These are phyloP conservation scores for Pythium grandisporangium DNA, from an alignment of 352 stramenopile genomes.

Conservation along the genomic window DNA sequence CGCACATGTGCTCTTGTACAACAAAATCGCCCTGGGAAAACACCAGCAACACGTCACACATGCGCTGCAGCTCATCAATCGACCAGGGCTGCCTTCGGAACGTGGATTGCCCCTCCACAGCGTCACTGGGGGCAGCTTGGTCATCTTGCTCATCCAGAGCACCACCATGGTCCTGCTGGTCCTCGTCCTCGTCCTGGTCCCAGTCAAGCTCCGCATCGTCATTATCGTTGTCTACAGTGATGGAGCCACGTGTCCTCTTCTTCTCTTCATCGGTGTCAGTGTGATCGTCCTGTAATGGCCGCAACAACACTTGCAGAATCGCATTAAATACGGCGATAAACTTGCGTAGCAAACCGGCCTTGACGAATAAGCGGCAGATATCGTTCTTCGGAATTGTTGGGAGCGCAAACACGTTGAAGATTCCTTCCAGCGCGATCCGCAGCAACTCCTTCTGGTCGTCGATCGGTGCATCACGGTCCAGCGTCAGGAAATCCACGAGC, in stretches of 20 bases:
- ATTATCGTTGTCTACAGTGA: neutral
- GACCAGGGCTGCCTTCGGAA: slow-evolving; percentile 25
- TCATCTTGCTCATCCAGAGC: too few species aligned
- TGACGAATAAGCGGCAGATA: slow-evolving; percentile 92
- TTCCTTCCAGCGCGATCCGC: slow-evolving; percentile 85
- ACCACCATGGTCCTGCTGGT: slow-evolving; percentile 1
- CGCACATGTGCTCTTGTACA: slow-evolving; percentile 91
- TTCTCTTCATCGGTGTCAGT: slow-evolving; percentile 6
- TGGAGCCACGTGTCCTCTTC: too few species aligned
- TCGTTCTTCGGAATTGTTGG: slow-evolving; percentile 91
- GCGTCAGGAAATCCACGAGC: slow-evolving; percentile 72
- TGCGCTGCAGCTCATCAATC: slow-evolving; percentile 62
- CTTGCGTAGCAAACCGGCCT: slow-evolving; percentile 83
- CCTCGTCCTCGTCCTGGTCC: slow-evolving; percentile 1
- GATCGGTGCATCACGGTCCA: slow-evolving; percentile 14
- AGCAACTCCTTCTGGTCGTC: slow-evolving; percentile 47
- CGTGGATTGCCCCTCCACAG: slow-evolving; percentile 10
- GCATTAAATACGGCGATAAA: slow-evolving; percentile 84
- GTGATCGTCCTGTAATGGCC: too few species aligned
- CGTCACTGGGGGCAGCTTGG: too few species aligned
- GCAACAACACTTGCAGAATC: slow-evolving; percentile 26
- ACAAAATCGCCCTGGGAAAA: slow-evolving; percentile 89
- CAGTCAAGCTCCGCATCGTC: slow-evolving; percentile 2
- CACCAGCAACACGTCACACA: slow-evolving; percentile 83
- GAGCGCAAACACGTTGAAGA: slow-evolving; percentile 86